Conservation (phyloP, 768 basidiomycete species). For the Mycena galopus region DNA sequence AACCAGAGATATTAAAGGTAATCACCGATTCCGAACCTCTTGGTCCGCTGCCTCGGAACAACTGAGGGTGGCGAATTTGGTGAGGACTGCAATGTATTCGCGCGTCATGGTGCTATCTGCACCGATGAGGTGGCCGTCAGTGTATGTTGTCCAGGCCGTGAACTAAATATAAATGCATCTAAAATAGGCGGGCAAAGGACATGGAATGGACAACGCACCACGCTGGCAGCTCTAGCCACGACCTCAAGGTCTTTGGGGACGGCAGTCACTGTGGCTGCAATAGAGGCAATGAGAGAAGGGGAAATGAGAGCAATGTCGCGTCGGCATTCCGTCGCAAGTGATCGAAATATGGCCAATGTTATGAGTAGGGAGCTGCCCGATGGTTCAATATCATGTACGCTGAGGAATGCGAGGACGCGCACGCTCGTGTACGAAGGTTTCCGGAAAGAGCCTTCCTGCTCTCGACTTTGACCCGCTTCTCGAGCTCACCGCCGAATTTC, state of each 20-base stretch:
- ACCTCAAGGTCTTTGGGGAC: slow-evolving; percentile 80
- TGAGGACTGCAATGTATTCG: slow-evolving; percentile 77
- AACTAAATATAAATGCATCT: slow-evolving; percentile 63
- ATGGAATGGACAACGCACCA: slow-evolving; percentile 64
- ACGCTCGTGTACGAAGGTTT: slow-evolving; percentile 86
- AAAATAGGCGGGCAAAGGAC: not conserved
- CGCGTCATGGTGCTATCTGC: slow-evolving; percentile 78
- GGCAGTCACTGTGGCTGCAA: slow-evolving; percentile 68
- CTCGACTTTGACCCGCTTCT: slow-evolving; percentile 78
- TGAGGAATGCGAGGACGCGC: slow-evolving; percentile 47
- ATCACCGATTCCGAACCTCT: slow-evolving; percentile 82
- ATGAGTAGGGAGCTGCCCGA: slow-evolving; percentile 78
- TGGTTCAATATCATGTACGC: slow-evolving; percentile 3
- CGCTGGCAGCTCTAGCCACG: slow-evolving; percentile 80
- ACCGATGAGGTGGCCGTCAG: slow-evolving; percentile 87
- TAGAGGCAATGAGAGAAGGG: slow-evolving; percentile 73
- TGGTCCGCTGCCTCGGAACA: slow-evolving; percentile 66
- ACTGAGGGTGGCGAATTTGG: slow-evolving; percentile 74
- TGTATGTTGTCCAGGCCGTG: slow-evolving; percentile 92
- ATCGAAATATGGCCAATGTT: slow-evolving; percentile 84
- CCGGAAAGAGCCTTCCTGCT: slow-evolving; percentile 78
- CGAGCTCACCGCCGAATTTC: slow-evolving; percentile 81
- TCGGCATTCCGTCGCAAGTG: slow-evolving; percentile 89
- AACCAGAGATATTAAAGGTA: not conserved
- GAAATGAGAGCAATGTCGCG: slow-evolving; percentile 85